Base-by-base conservation (phyloP, 305 asterid genomes). In the Plantago lanceolata region DNA sequence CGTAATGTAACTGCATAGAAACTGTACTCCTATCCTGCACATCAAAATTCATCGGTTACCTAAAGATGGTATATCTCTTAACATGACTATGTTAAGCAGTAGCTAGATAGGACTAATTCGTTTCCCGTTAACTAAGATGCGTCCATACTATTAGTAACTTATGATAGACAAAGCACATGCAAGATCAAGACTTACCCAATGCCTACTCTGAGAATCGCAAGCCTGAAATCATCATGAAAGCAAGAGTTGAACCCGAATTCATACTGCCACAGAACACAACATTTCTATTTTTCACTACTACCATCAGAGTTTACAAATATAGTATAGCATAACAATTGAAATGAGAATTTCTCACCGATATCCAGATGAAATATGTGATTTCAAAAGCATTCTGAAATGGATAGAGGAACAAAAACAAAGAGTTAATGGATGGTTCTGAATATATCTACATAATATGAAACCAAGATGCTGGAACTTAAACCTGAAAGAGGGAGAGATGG, bases 281-380 rank as follows among this genome's bases (percentile, higher is more conserved):
- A 14, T 15, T 6, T 19, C 17, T 49, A 63, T 33, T 13, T 50
- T 51, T 37, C 15, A 40, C 45, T 9, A 63, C 9, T 5, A 20
- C 31, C 20, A 24, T 29, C 19, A 19, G 18, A 61, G 16, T 16
- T 24, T 19, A 20, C 48, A 15, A 47, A 44, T 6, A 14, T 2
- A n/a, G n/a, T n/a, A 37, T 15, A 29, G n/a, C 28, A 49, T 14
- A 43, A 54, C 0, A 59, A 51, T 47, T 55, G 28, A 67, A 61
- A 29, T 48, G 50, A 48, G n/a, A 26, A 45, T 45, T 7, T 61
- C 33, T 61, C 84, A 88, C 96, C 85, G 90, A 72, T 65, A 88
- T 90, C 99, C 99, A 93, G 21, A 93, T 66, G 79, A 90, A 90
- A 75, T 87, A 79, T 0, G 99, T 93, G 48, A 93, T 93, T 88